Base-by-base conservation (phyloP, 345 rosid species). In the Eucalyptus leucophloia region DNA sequence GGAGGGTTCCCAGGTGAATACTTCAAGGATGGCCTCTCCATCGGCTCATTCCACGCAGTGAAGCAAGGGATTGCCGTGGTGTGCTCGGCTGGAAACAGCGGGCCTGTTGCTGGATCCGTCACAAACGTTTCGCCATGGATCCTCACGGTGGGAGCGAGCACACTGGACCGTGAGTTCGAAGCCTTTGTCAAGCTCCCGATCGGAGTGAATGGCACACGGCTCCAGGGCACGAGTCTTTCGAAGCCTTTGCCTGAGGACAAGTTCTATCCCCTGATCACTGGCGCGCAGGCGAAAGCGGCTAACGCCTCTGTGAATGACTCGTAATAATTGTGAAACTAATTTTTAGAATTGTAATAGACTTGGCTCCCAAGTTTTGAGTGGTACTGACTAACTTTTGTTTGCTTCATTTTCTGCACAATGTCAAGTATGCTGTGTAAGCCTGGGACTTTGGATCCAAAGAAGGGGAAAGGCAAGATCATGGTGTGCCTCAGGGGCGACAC, bases 81-180 rank as follows among this genome's bases (percentile, higher is more conserved):
- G 11, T 92, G 93, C 92, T 93, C 96, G 2, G 96, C 93, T 1
- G 95, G 95, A 65, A 96, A 96, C 86, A 24, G 81, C 23, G 97
- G 97, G 26, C 96, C 96, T 3, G 7, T 9, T 8, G 54, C 69
- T 49, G 91, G 88, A 51, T 91, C 93, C 8, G 96, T 95, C 40
- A 40, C 92, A 10, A 95, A 96, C 65, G 82, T 91, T 28, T 90
- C 96, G 6, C 97, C 96, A 8, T 96, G 97, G 97, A 87, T 95
- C 5, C 60, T 95, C 42, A 95, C 97, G 1, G 96, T 94, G 7
- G 97, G 91, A 67, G 97, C 97, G 2, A 94, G 97, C 90, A 93
- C 96, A 7, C 21, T 92, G 28, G 97, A 95, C 86, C 89, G 98
- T 1, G 91, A 92, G 72, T 94, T 95, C 65, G 91, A 91, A 40